These are phyloP conservation scores for Amoeboaphelidium occidentale DNA, from an alignment of 371 early-diverging fungal genomes.

Conservation along the genomic window DNA sequence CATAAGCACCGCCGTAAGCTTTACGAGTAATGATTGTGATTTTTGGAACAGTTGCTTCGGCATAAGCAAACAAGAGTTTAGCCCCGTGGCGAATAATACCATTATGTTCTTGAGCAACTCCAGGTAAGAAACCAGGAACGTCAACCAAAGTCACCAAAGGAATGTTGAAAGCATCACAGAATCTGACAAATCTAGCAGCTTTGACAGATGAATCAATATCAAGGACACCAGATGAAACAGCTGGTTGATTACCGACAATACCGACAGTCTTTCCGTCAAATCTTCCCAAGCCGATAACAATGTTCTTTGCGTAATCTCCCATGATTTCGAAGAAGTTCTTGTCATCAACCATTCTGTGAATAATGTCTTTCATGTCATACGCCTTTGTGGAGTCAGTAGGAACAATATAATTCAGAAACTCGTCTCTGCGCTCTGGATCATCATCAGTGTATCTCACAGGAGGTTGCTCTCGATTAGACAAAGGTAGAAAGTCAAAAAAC, in stretches of 20 bases:
- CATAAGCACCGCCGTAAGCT: constrained; percentile 93
- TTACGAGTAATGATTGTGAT: constrained; percentile 84
- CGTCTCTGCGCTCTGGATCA: constrained; percentile 38
- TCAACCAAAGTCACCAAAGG: constrained; percentile 87
- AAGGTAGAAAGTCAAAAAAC: constrained; percentile 65
- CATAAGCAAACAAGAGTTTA: constrained; percentile 82
- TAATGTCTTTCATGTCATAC: constrained; percentile 84
- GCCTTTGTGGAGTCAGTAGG: constrained; percentile 72
- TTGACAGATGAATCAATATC: constrained; percentile 88
- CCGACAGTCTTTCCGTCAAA: constrained; percentile 71
- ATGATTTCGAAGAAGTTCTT: constrained; percentile 67
- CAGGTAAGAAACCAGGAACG: constrained; percentile 91
- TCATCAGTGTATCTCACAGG: constrained; percentile 47
- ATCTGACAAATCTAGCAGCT: constrained; percentile 85
- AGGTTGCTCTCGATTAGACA: constrained; percentile 43
- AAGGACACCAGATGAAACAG: constrained; percentile 79
- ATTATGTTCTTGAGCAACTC: constrained; percentile 77
- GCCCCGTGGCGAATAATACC: constrained; percentile 95
- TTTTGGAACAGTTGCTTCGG: constrained; percentile 92
- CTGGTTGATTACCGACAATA: constrained; percentile 85
- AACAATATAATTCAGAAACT: constrained; percentile 57
- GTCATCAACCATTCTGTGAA: constrained; percentile 46
- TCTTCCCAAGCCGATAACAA: constrained; percentile 68
- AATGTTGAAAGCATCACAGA: constrained; percentile 87
- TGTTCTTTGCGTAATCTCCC: constrained; percentile 82